Conservation (phyloP, 2,329 filamentous ascomycete species). For the Botrytis squamosa region DNA sequence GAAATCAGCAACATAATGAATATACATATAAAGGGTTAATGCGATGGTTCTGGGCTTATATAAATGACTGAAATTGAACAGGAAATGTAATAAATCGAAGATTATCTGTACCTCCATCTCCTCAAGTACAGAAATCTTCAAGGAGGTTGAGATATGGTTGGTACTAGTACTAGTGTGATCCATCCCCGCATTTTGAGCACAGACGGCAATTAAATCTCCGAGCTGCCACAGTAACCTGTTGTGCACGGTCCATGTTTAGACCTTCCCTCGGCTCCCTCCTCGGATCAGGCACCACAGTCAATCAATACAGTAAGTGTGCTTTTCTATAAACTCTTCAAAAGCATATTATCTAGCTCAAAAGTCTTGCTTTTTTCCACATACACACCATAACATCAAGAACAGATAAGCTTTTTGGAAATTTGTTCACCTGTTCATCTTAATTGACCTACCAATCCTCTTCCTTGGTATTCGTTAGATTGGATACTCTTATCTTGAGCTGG, state of each 20-base stretch:
- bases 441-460: not conserved
- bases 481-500: not conserved
- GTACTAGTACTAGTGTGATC: not conserved
- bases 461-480: not conserved
- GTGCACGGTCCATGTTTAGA: not conserved
- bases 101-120: not conserved
- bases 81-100: not conserved
- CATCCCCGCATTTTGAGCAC: not conserved
- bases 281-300: not conserved
- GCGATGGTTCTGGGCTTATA: not conserved
- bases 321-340: not conserved
- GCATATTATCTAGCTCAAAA: not conserved
- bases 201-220: not conserved
- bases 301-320: not conserved
- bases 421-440: not conserved
- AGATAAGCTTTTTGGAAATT: not conserved
- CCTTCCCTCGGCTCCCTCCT: not conserved
- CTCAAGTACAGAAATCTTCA: not conserved
- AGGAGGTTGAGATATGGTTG: not conserved
- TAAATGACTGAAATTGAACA: not conserved
- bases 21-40: not conserved
- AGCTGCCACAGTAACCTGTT: not conserved
- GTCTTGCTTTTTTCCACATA: not conserved
- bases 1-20: not conserved
- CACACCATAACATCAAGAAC: not conserved